A percentile compares a stretch with the other conserved stretches of the same genome.
Conservation (phyloP, 1,284 basidiomycete genomes). For the Rhodofomes roseus region DNA sequence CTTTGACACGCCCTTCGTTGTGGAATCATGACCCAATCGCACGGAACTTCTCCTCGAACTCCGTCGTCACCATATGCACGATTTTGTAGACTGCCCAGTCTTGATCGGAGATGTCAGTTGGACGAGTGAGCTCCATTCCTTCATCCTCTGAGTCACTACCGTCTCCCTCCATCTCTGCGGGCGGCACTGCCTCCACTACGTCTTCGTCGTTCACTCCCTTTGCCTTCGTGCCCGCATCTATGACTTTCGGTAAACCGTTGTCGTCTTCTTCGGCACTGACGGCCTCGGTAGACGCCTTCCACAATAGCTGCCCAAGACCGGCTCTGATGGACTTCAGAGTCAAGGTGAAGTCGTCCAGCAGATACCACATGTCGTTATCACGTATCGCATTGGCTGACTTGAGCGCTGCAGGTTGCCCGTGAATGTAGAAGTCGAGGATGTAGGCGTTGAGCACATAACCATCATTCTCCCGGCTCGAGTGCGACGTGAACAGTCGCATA, state of each 20-base stretch:
- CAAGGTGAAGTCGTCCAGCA: conserved; percentile 53
- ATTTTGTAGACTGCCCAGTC: conserved; percentile 60
- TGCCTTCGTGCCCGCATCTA: conserved; percentile 23
- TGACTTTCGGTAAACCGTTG: conserved; percentile 8
- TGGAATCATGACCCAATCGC: conserved; percentile 43
- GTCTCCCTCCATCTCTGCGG: conserved; percentile 28
- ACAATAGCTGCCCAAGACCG: conserved; percentile 38
- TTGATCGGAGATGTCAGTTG: conserved; percentile 35
- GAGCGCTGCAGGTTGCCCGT: conserved; percentile 52
- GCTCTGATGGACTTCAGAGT: conserved; percentile 43
- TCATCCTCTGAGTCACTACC: conserved; percentile 27
- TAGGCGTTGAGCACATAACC: conserved; percentile 55
- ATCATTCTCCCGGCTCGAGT: conserved; percentile 16
- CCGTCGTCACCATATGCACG: conserved; percentile 37
- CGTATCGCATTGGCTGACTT: conserved; percentile 52
- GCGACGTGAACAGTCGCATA: conserved; percentile 37
- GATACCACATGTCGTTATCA: conserved; percentile 58
- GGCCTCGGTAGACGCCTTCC: conserved; percentile 22
- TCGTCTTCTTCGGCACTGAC: conserved; percentile 19
- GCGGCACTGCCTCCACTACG: conserved; percentile 34
- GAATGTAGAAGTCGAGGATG: conserved; percentile 61
- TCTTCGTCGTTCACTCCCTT: conserved; percentile 7
- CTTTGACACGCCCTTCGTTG: neutral
- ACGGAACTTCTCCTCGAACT: conserved; percentile 43
- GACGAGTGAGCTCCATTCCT: conserved; percentile 26